Evolutionary conservation across 495 filamentous ascomycete genomes (phyloP), one percentile per base, ranked within the genome.

Genomic region (Cetradonia linearis): DNA sequence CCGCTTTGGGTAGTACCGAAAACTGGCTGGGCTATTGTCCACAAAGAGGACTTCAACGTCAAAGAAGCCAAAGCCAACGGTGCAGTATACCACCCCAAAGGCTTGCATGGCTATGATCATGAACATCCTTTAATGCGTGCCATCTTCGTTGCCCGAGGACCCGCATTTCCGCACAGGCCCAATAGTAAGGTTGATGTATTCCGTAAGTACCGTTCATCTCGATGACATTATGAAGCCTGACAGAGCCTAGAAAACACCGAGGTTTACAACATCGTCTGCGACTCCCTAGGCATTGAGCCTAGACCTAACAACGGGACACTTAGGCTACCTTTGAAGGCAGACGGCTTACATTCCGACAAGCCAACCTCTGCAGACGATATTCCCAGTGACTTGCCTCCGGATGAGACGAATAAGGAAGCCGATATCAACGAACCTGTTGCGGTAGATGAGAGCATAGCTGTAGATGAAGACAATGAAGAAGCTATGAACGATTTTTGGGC

Each of bases 261-360:
- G 64, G 88, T 99, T 1, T 97, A 97, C 69, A 94, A 95, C 64
- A 87, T 97, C 55, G 70, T 99, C 36, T 97, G 77, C 56, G 77
- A 79, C 55, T 74, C 73, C 25, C 58, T 80, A 36, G 71, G 74
- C 27, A 65, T 80, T 44, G 66, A 64, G 40, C 75, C 77, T 16
- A 63, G 63, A 44, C 63, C 72, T n/a, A 78, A 78, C 55, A 80
- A 80, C 56, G 77, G 77, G 28, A 79, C 78, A 18, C 69, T 96
- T 23, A 83, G 87, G 23, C 79, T 95, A 0, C 88, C 88, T 14
- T 70, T 96, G 28, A 80, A 81, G 66, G 76, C 88, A 5, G 68
- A 85, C 3, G 89, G 86, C 1, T 71, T 86, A 9, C 87, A 92
- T 68, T 81, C 79, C 1, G 81, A 84, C 60, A 66, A 71, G 23